phyloP scores from a whole-genome alignment of 78 protist genomes.

The Pigoraptor vietnamica region DNA sequence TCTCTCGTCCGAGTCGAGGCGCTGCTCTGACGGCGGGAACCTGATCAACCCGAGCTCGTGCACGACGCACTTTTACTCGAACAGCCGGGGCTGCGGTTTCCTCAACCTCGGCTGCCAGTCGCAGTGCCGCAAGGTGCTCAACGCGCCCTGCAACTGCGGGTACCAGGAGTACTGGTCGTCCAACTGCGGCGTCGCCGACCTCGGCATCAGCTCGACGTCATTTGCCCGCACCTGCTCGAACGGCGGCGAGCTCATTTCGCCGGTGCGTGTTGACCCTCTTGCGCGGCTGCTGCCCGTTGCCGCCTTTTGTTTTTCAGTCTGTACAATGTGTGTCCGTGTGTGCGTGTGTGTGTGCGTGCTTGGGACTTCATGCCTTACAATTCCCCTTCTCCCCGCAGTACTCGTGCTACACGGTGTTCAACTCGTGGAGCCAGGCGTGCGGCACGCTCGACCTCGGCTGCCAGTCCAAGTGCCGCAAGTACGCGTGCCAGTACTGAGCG shows the following conservation, averaged over 20 bases:
- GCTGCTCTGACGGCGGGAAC: neutral
- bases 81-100: neutral
- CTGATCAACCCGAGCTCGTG: neutral
- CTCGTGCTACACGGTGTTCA: neutral
- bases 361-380: neutral
- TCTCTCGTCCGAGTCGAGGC: neutral
- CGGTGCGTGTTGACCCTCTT: neutral
- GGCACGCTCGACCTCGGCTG: neutral
- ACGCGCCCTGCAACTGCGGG: neutral
- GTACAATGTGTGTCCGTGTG: neutral
- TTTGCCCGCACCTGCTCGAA: neutral
- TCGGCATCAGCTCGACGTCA: neutral
- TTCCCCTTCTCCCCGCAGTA: neutral
- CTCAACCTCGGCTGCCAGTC: neutral
- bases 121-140: neutral
- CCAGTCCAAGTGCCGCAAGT: neutral
- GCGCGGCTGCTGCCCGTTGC: too few relatives aligned
- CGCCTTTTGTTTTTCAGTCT: neutral
- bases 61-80: neutral
- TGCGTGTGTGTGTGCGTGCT: neutral
- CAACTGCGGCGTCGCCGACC: neutral
- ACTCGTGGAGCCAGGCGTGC: neutral
- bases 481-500: neutral
- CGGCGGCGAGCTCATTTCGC: neutral
- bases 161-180: neutral